Conservation (phyloP, 129 eudicot genomes). For the Ambrosia artemisiifolia region DNA sequence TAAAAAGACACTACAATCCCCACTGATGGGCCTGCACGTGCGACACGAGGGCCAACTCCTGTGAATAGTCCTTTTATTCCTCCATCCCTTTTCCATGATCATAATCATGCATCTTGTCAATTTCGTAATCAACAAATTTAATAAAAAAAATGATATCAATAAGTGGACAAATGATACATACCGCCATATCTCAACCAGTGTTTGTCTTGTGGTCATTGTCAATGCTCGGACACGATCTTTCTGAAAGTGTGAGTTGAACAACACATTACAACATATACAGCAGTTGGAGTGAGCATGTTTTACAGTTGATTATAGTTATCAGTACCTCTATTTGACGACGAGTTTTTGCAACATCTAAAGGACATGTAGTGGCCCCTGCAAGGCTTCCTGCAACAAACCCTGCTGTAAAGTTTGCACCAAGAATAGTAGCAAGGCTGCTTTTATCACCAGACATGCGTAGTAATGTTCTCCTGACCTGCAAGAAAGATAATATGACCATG, state of each 20-base stretch:
- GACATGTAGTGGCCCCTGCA: constrained; percentile 83
- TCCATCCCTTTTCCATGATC: constrained; percentile 58
- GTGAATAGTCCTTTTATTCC: constrained; percentile 72
- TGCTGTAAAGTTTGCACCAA: constrained; percentile 83
- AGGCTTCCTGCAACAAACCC: constrained; percentile 89
- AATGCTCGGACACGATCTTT: constrained; percentile 59
- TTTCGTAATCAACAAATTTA: neutral
- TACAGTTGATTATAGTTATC: neutral
- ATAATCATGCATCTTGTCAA: neutral
- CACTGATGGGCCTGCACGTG: constrained; percentile 85
- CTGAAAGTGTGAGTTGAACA: constrained; percentile 33
- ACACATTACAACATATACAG: neutral
- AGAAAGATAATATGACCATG: neutral
- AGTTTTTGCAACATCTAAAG: constrained; percentile 91
- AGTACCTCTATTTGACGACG: constrained; percentile 86
- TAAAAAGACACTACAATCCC: constrained; percentile 85
- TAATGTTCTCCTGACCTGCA: constrained; percentile 61
- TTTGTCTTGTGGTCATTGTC: constrained; percentile 72
- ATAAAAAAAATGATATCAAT: neutral
- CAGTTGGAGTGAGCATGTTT: neutral
- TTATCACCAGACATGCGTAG: constrained; percentile 45
- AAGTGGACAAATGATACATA: constrained; percentile 1
- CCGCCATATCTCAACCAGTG: constrained; percentile 84
- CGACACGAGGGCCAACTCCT: constrained; percentile 80
- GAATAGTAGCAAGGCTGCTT: constrained; percentile 32